phyloP scores from a whole-genome alignment of 2,329 filamentous ascomycete species.

The Pezicula rhizophila region DNA sequence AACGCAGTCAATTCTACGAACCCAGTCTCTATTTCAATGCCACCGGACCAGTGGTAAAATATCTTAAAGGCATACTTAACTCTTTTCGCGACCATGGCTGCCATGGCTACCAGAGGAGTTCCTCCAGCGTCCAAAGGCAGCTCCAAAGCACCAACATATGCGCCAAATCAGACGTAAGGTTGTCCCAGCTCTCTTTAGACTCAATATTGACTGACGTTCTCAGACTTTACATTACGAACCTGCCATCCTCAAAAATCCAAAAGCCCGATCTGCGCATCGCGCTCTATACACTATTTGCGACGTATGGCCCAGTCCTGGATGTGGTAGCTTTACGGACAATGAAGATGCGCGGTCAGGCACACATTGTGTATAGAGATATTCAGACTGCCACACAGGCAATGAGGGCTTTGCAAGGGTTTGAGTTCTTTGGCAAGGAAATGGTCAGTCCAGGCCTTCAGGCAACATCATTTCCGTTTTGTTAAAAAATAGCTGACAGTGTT shows the following conservation, averaged over 20 bases:
- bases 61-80: background rate
- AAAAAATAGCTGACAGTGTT: background rate
- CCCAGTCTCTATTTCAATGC: background rate
- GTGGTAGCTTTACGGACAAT: constrained; percentile 82
- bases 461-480: background rate
- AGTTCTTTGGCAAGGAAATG: constrained; percentile 79
- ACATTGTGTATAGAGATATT: constrained; percentile 83
- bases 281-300: constrained; percentile 90
- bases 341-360: constrained; percentile 94
- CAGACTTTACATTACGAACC: constrained; percentile 83
- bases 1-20: constrained; percentile 1
- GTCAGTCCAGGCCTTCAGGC: constrained; percentile 45
- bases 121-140: constrained; percentile 28
- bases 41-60: constrained; percentile 3
- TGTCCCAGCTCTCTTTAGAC: constrained; percentile 1
- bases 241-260: constrained; percentile 79
- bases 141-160: constrained; percentile 45
- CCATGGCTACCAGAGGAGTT: constrained; percentile 24
- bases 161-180: constrained; percentile 72
- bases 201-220: constrained; percentile 11
- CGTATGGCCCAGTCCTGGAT: constrained; percentile 87
- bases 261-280: constrained; percentile 82
- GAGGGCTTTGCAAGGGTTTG: constrained; percentile 78
- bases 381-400: constrained; percentile 92
- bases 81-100: constrained; percentile 2